These are phyloP conservation scores for Davidsoniella australis DNA, from an alignment of 2,329 filamentous ascomycete genomes.

Conservation along the genomic window DNA sequence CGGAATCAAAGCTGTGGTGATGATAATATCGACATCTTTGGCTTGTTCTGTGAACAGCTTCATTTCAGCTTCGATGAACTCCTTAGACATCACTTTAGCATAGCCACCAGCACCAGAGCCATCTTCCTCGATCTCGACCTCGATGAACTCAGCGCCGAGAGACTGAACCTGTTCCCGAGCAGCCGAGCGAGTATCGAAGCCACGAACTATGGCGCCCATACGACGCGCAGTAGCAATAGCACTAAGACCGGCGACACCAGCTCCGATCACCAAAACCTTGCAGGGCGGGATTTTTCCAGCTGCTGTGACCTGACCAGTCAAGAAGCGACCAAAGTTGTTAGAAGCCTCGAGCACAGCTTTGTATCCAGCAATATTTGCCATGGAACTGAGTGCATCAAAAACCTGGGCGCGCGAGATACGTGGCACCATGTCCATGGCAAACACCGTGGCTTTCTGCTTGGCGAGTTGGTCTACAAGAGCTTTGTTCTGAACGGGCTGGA, in stretches of 20 bases:
- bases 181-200: constrained; percentile 80
- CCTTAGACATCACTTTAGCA: constrained; percentile 85
- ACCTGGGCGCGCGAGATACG: constrained; percentile 77
- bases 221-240: constrained; percentile 75
- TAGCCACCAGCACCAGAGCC: constrained; percentile 75
- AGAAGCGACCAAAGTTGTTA: constrained; percentile 73
- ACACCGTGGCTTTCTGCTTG: constrained; percentile 52
- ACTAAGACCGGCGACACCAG: constrained; percentile 74
- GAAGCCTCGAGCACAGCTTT: constrained; percentile 82
- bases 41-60: constrained; percentile 79
- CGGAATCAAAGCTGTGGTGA: constrained; percentile 83
- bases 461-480: constrained; percentile 57
- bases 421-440: constrained; percentile 88
- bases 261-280: constrained; percentile 80
- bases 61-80: constrained; percentile 87
- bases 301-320: constrained; percentile 80
- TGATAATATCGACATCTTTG: constrained; percentile 76
- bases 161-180: constrained; percentile 82
- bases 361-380: constrained; percentile 90
- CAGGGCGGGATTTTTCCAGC: constrained; percentile 81
- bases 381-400: constrained; percentile 77
- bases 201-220: constrained; percentile 76
- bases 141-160: constrained; percentile 75
- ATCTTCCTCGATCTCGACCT: constrained; percentile 72
- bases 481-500: constrained; percentile 70